Conservation (phyloP, 768 basidiomycete species). For the Lactarius sanguifluus region DNA sequence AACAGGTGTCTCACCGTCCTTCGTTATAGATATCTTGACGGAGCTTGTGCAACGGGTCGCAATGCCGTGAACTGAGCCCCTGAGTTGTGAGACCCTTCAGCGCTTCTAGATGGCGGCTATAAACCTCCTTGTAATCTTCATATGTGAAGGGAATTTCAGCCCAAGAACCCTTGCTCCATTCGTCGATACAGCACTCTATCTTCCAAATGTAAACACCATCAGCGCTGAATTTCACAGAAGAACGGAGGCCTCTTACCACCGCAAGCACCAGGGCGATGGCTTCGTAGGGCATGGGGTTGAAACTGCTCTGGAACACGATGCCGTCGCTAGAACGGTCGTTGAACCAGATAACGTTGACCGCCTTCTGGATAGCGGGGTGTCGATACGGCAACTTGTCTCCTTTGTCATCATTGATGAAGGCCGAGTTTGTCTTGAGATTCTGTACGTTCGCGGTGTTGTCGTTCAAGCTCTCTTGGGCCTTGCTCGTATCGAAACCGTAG, state of each 20-base stretch:
- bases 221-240: too few relatives aligned
- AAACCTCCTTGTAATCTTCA: constrained; percentile 20
- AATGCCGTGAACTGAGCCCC: constrained; percentile 6
- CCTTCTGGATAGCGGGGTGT: constrained; percentile 21
- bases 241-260: constrained; percentile 11
- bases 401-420: constrained; percentile 10
- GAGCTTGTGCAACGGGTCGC: constrained; percentile 19
- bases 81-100: constrained; percentile 16
- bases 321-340: constrained; percentile 23
- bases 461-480: constrained; percentile 11
- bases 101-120: constrained; percentile 8
- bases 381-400: constrained; percentile 14
- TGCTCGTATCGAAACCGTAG: constrained; percentile 22
- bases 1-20: constrained; percentile 15
- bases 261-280: constrained; percentile 22
- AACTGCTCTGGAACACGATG: constrained; percentile 11
- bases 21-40: constrained; percentile 9
- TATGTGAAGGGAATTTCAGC: constrained; percentile 15
- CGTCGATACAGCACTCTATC: constrained; percentile 24
- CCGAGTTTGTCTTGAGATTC: constrained; percentile 13
- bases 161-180: constrained; percentile 20
- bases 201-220: not conserved
- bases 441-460: constrained; percentile 11
- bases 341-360: constrained; percentile 23
- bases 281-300: constrained; percentile 25